Base-by-base conservation (phyloP, 2,329 filamentous ascomycete genomes). In the Raffaelea deltoideospora region DNA sequence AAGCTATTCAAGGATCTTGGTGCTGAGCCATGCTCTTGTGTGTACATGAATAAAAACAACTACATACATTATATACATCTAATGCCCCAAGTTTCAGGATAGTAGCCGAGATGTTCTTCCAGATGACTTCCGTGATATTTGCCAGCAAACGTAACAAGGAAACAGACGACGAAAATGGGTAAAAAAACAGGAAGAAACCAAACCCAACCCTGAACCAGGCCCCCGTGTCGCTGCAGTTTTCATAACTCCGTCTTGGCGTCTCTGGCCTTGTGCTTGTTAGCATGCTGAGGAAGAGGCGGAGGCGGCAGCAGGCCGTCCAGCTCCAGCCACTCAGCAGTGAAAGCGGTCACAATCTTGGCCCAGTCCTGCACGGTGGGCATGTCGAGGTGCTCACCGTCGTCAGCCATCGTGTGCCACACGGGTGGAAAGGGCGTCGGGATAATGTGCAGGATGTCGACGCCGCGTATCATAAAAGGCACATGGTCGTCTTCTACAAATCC, bases 261-360 rank as follows among this genome's bases (percentile, higher is more conserved):
- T n/a, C 39, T 24, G 18, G 20, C 18, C 20, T 33, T 19, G 31
- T 21, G 18, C 11, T 5, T 18, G 34, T 20, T 30, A 14, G 15
- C 5, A 10, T 10, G 9, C 5, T 10, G 14, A n/a, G 27, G 27
- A 6, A 9, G 27, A 28, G 27, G 34, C 9, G 23, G 13, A 10
- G 31, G 28, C 19, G 38, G 35, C 10, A 47, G 27, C 15, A 46
- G 27, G 10, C 48, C 49, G 29, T 56, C 53, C 42, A 96, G 57
- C 46, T 93, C 87, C 72, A 96, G 73, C 86, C 87, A 96, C 58
- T 96, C 88, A 0, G 82, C 78, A 24, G 76, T 71, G 60, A 96
- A 98, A 0, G 76, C 87, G 1, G 81, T 79, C 7, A 88, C 65
- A 34, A 98, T 77, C 53, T 72, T 76, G 15, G 80, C 74, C 90